Conservation (phyloP, 192 early-diverging fungal genomes). For the Backusella circina region DNA sequence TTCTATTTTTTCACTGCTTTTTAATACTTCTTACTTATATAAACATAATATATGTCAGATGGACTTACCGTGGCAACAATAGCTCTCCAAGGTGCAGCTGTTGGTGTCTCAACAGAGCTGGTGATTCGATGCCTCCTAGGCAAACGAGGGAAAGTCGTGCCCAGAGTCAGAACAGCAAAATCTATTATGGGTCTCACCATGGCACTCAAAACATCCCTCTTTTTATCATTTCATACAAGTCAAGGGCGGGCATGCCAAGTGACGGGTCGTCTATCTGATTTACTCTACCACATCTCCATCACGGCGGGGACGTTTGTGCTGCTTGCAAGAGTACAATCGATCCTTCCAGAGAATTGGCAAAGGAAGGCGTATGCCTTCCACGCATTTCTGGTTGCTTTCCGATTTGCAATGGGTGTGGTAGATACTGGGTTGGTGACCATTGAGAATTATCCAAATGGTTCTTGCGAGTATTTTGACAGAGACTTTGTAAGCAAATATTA, state of each 20-base stretch:
- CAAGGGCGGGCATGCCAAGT: neutral
- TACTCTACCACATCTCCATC: neutral
- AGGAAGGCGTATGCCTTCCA: neutral
- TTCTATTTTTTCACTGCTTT: neutral
- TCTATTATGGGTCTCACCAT: neutral
- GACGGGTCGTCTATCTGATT: neutral
- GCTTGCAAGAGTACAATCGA: neutral
- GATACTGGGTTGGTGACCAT: neutral
- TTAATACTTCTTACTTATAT: neutral
- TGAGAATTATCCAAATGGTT: neutral
- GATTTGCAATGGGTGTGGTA: neutral
- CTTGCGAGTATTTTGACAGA: neutral
- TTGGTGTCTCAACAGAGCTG: neutral
- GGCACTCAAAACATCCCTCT: neutral
- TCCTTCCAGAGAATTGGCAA: neutral
- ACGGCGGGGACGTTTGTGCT: neutral
- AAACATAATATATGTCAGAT: neutral
- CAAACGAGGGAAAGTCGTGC: neutral
- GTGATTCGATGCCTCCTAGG: neutral
- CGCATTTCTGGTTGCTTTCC: neutral
- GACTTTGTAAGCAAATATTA: neutral
- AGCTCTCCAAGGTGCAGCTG: neutral
- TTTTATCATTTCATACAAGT: neutral
- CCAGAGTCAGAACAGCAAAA: neutral
- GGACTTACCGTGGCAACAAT: neutral